Percentiles rank a stretch among this genome's conserved stretches.
phyloP scores from a whole-genome alignment of 305 asterid genomes.

The Striga hermonthica region DNA sequence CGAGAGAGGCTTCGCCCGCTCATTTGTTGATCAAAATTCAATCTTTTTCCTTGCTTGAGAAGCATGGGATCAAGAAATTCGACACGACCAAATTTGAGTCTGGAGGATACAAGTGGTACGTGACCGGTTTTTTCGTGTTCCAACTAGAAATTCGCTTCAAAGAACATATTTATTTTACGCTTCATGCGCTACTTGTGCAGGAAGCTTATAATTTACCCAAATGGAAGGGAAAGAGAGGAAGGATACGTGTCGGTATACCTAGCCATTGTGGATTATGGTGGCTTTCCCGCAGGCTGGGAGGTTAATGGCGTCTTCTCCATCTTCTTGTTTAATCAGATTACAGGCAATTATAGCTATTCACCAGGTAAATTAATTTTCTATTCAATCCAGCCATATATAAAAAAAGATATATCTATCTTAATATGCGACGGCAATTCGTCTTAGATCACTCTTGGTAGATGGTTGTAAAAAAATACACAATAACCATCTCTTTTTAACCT shows the following conservation, averaged over 20 bases:
- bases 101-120: neutral
- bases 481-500: neutral
- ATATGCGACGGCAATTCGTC: neutral
- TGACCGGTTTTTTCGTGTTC: no score
- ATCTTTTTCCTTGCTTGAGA: neutral
- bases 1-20: neutral
- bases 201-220: constrained; percentile 28
- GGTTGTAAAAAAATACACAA: neutral
- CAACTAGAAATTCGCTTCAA: neutral
- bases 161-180: no score
- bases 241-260: constrained; percentile 24
- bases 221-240: neutral
- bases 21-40: neutral
- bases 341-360: constrained; percentile 5
- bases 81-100: neutral
- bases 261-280: neutral
- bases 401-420: no score
- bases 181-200: neutral
- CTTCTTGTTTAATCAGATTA: constrained; percentile 24
- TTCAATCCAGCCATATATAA: no score
- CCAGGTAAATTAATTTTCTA: neutral
- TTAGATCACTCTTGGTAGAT: neutral
- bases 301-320: constrained; percentile 29
- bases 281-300: constrained; percentile 24
- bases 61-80: neutral